Evolutionary conservation across 176 grass and related monocot genomes (phyloP), one percentile per base, ranked within the genome.

Genomic region (Triticum monococcum): DNA sequence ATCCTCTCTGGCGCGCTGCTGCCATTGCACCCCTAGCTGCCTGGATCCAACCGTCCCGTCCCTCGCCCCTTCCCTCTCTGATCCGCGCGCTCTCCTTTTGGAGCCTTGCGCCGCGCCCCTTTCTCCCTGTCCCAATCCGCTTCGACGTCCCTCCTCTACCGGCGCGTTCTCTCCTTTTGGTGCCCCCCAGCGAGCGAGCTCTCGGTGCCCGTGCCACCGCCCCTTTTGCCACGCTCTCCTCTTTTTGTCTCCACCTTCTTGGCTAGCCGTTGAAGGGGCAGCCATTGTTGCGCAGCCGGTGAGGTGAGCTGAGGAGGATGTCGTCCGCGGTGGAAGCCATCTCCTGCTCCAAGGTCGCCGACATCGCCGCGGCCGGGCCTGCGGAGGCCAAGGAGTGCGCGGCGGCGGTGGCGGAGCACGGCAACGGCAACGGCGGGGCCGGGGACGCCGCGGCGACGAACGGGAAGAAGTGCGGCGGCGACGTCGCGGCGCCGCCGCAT

Each of bases 241-340:
- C 65, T 14, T 54, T 52, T 59, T 61, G 81, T 84, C 86, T 40
- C 59, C 82, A 36, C 65, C 23, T 79, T 81, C 75, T 72, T 62
- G 78, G 64, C 77, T 74, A 60, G 30, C 82, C 79, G 64, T 30
- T 36, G 89, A 50, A 12, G 45, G 40, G 33, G 81, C 13, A 16
- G 56, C 25, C 75, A 50, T 46, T 46, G 43, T 4, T 13, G 43
- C 43, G 43, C 12, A 3, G 43, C 43, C 4, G 43, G 40, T 45
- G 41, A 50, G 37, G 3, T 5, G 80, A 5, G 20, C 59, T 16
- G 82, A 86, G 35, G 35, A 36, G 87, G 13, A 98, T 98, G 93
- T 95, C 96, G n/a, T 90, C 91, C 77, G 96, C 88, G 70, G 89
- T 95, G 57, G 93, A 91, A 86, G 79, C 91, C 84, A 76, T 94